Evolutionary conservation across 2,329 filamentous ascomycete species (phyloP).

Genomic region (Colletotrichum sp.): DNA sequence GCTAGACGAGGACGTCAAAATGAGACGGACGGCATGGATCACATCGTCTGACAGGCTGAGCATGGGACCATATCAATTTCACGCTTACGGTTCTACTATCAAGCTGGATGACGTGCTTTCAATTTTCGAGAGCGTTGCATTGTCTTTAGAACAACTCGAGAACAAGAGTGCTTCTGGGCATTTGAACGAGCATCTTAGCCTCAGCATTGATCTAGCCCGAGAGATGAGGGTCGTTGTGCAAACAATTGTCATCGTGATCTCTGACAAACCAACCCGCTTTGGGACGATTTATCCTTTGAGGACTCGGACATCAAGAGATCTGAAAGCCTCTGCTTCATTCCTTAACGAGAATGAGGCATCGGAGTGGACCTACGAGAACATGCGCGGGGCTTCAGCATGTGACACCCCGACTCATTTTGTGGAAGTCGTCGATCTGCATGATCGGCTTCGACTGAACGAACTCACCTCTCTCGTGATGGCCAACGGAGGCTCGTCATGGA

Average conservation of each 20-base stretch:
- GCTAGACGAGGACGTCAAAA: background rate
- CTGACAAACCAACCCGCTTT: background rate
- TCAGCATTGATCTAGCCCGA: fast-evolving
- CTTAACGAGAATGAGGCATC: fast-evolving
- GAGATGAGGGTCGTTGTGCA: fast-evolving
- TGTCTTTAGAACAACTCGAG: no score
- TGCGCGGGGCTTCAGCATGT: background rate
- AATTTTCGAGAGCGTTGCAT: no score
- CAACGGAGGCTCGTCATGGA: background rate
- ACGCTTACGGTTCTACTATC: no score
- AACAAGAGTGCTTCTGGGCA: background rate
- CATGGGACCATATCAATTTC: background rate
- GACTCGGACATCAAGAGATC: background rate
- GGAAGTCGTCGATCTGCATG: background rate
- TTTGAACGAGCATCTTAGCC: background rate
- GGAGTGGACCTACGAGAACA: background rate
- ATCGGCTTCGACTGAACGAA: background rate
- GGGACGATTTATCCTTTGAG: background rate
- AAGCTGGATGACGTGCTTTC: no score
- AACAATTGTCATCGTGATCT: background rate
- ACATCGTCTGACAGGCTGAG: background rate
- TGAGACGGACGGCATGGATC: background rate
- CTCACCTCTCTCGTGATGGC: background rate
- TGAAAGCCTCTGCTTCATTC: background rate
- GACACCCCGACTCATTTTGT: background rate